These are phyloP conservation scores for Suillus subluteus DNA, from an alignment of 768 basidiomycete genomes.

Conservation along the genomic window DNA sequence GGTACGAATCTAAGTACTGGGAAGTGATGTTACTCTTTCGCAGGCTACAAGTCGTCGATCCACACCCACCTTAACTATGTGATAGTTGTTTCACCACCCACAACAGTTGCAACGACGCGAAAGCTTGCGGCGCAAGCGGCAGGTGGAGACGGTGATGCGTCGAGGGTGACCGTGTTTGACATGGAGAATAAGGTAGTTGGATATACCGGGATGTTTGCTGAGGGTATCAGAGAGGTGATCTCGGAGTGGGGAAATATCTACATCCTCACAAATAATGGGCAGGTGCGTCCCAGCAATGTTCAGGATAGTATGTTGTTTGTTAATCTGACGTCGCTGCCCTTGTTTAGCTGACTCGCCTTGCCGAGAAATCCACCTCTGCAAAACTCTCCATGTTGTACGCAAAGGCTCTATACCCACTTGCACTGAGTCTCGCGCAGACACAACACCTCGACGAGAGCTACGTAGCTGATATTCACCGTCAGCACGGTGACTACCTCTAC, in stretches of 20 bases:
- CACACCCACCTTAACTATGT: conserved; percentile 82
- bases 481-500: conserved; percentile 93
- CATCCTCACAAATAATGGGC: conserved; percentile 77
- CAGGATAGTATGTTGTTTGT: not conserved
- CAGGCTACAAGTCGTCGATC: conserved; percentile 66
- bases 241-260: conserved; percentile 83
- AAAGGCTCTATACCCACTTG: conserved; percentile 77
- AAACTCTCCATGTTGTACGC: conserved; percentile 88
- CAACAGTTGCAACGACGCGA: conserved; percentile 57
- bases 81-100: conserved; percentile 87
- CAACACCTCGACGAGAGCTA: conserved; percentile 72
- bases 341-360: conserved; percentile 61
- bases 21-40: conserved; percentile 1
- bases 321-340: conserved; percentile 4
- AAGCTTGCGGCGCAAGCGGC: conserved; percentile 27
- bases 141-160: conserved; percentile 55
- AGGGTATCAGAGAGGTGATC: conserved; percentile 83
- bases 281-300: conserved; percentile 46
- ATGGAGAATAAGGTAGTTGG: conserved; percentile 90
- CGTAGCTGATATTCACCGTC: conserved; percentile 86
- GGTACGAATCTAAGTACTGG: conserved; percentile 3
- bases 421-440: conserved; percentile 81
- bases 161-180: conserved; percentile 86
- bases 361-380: conserved; percentile 80
- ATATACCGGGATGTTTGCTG: conserved; percentile 78